phyloP scores from a whole-genome alignment of 2,329 filamentous ascomycete genomes.

The Fusarium cyanostomum region DNA sequence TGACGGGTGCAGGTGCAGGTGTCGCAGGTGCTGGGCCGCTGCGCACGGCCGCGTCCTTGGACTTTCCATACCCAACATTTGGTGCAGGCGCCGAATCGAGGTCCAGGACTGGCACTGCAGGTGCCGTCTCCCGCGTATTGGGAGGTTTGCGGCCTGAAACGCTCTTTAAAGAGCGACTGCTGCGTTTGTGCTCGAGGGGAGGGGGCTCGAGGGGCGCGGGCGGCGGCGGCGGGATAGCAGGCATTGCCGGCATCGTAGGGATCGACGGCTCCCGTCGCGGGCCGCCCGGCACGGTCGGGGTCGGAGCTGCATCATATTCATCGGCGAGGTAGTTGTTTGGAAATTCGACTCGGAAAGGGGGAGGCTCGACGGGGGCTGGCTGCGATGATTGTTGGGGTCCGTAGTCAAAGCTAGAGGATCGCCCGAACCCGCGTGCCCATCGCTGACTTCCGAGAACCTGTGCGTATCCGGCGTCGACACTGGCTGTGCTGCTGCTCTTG shows the following conservation, averaged over 20 bases:
- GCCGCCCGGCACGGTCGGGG: conserved; percentile 83
- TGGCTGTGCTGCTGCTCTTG: conserved; percentile 75
- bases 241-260: conserved; percentile 50
- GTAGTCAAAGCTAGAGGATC: conserved; percentile 81
- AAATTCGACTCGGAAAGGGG: conserved; percentile 60
- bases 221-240: conserved; percentile 49
- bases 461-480: conserved; percentile 70
- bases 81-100: conserved; percentile 66
- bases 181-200: conserved; percentile 63
- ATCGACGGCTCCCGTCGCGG: conserved; percentile 63
- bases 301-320: conserved; percentile 84
- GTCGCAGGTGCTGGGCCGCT: conserved; percentile 63
- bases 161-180: conserved; percentile 65
- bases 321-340: conserved; percentile 58
- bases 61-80: conserved; percentile 67
- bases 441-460: conserved; percentile 67
- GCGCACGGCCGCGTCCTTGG: conserved; percentile 58
- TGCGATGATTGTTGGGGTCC: conserved; percentile 55
- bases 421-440: conserved; percentile 61
- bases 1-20: conserved; percentile 56
- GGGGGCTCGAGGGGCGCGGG: conserved; percentile 52
- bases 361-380: conserved; percentile 39
- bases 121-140: conserved; percentile 41
- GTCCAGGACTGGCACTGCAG: conserved; percentile 49
- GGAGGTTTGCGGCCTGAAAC: conserved; percentile 50